Percentiles rank a stretch among this genome's conserved stretches.
Evolutionary conservation across 1,139 yeast species (phyloP).

Genomic region (Diutina scorzettiae): DNA sequence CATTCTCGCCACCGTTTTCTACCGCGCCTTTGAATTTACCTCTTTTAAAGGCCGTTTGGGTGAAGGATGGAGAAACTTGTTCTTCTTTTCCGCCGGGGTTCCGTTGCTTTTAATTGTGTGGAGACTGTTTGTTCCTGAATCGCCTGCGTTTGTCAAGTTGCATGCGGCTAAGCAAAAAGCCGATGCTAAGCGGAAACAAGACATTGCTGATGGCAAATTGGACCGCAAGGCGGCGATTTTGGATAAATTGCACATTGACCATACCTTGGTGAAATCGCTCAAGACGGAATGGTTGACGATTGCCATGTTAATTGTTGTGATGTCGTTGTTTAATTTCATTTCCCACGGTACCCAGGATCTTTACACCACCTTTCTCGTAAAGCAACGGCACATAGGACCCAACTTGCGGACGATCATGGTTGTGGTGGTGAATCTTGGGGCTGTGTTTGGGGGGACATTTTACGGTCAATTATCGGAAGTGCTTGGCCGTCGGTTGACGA

Average conservation of each 20-base stretch:
- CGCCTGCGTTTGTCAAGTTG: slow-evolving; percentile 1
- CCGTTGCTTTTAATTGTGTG: slow-evolving; percentile 44
- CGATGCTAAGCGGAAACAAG: background rate
- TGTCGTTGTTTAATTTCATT: slow-evolving; percentile 45
- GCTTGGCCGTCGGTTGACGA: slow-evolving; percentile 46
- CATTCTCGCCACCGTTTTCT: slow-evolving; percentile 50
- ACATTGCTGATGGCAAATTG: slow-evolving; percentile 3
- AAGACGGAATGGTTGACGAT: slow-evolving; percentile 34
- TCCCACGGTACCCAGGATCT: slow-evolving; percentile 69
- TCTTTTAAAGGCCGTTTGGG: background rate
- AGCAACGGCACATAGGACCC: slow-evolving; percentile 36
- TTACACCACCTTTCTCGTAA: slow-evolving; percentile 51
- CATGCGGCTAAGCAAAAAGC: slow-evolving; percentile 1
- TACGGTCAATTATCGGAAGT: slow-evolving; percentile 52
- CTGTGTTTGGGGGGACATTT: slow-evolving; percentile 50
- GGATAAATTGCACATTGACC: slow-evolving; percentile 4
- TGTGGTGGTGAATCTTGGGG: slow-evolving; percentile 61
- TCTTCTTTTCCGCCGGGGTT: slow-evolving; percentile 72
- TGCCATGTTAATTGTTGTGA: slow-evolving; percentile 29
- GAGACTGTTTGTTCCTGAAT: slow-evolving; percentile 13
- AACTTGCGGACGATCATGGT: slow-evolving; percentile 55
- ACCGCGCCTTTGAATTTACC: slow-evolving; percentile 33
- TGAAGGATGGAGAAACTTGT: slow-evolving; percentile 61
- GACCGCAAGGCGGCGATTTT: background rate
- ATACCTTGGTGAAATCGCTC: slow-evolving; percentile 10